These are phyloP conservation scores for Erodium chrysanthum DNA, from an alignment of 441 rosid species.

Conservation along the genomic window DNA sequence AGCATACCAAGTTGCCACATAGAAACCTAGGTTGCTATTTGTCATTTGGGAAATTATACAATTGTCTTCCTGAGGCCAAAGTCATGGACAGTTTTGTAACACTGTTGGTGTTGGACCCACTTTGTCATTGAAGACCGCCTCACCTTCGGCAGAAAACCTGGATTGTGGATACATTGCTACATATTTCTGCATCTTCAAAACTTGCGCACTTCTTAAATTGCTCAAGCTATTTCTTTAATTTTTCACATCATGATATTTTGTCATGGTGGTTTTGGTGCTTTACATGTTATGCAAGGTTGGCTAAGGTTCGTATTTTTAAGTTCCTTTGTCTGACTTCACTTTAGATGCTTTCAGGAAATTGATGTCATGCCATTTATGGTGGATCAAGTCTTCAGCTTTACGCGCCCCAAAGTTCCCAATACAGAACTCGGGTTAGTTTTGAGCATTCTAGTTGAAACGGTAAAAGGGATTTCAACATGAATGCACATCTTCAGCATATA, in stretches of 20 bases:
- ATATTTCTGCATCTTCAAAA: background rate
- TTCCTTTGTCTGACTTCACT: conserved; percentile 3
- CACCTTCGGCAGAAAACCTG: background rate
- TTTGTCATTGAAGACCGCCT: background rate
- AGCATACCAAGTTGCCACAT: too few relatives aligned
- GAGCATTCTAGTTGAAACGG: background rate
- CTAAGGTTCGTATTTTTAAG: background rate
- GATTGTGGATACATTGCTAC: background rate
- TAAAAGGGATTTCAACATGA: background rate
- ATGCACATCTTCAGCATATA: background rate
- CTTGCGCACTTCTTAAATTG: too few relatives aligned
- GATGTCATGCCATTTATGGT: conserved; percentile 17
- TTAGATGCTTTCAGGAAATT: conserved; percentile 26
- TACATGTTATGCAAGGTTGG: background rate
- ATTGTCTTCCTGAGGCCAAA: background rate
- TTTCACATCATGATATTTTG: background rate
- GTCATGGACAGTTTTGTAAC: background rate
- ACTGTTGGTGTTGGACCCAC: background rate
- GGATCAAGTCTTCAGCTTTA: conserved; percentile 24
- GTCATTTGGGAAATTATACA: background rate
- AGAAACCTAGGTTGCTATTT: background rate
- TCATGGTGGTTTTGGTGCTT: background rate
- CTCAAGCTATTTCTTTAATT: too few relatives aligned
- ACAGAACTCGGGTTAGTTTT: conserved; percentile 29
- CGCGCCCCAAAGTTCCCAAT: conserved; percentile 6